Percentiles rank a stretch among this genome's conserved stretches.
Conservation (phyloP, 1,284 basidiomycete genomes). For the Ustilago xerochloae region DNA sequence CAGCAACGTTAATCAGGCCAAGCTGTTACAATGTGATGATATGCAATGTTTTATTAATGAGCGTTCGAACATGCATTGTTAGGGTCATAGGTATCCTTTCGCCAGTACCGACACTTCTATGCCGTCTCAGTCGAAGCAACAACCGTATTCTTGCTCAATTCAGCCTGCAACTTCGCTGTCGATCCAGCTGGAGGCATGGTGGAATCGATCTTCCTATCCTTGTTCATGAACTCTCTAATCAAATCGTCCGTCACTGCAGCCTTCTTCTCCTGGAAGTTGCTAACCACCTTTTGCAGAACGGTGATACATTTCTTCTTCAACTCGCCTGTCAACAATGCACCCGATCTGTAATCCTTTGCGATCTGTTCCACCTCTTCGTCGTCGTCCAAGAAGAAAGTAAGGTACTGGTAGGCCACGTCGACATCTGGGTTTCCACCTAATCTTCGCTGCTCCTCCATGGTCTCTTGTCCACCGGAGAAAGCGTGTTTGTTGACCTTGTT, state of each 20-base stretch:
- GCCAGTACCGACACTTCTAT: not conserved
- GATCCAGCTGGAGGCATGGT: constrained; percentile 44
- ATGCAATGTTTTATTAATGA: too few species aligned
- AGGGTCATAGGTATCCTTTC: too few species aligned
- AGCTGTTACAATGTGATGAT: too few species aligned
- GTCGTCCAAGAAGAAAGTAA: constrained; percentile 96
- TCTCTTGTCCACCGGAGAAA: constrained; percentile 75
- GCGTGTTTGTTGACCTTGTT: constrained; percentile 89
- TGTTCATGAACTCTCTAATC: constrained; percentile 84
- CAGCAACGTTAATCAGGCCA: too few species aligned
- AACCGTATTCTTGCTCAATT: constrained; percentile 35
- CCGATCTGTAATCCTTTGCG: constrained; percentile 91
- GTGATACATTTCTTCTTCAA: constrained; percentile 91
- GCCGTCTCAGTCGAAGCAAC: constrained; percentile 30
- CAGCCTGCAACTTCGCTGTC: constrained; percentile 45
- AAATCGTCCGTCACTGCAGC: constrained; percentile 83
- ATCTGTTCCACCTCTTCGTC: constrained; percentile 84
- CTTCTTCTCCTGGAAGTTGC: constrained; percentile 88
- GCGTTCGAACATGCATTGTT: not conserved
- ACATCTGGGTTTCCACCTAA: constrained; percentile 93
- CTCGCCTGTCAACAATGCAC: constrained; percentile 87
- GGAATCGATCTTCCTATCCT: constrained; percentile 77
- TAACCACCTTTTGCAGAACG: constrained; percentile 84
- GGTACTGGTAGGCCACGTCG: constrained; percentile 94
- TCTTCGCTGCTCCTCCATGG: constrained; percentile 89